Evolutionary conservation across 2,329 filamentous ascomycete species (phyloP).

Genomic region (Incumbomyces delicatus): DNA sequence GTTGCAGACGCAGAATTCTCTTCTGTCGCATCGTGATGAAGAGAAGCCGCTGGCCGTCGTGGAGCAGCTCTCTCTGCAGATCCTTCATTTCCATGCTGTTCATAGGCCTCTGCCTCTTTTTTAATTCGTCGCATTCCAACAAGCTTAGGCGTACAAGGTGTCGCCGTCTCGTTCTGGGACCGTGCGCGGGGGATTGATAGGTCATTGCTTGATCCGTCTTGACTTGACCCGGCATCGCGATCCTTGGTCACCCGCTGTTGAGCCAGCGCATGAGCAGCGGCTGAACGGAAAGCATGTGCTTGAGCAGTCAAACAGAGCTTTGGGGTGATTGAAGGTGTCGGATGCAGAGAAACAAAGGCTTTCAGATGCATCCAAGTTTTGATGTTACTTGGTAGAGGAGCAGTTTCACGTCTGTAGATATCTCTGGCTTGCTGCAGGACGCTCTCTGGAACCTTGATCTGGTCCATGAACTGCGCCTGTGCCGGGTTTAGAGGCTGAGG

Average conservation of each 20-base stretch:
- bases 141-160: neutral
- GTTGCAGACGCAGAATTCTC: too few relatives aligned
- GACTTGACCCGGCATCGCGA: neutral
- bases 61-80: too few relatives aligned
- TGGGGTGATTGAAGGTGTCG: neutral
- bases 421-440: slow-evolving; percentile 3
- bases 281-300: slow-evolving; percentile 1
- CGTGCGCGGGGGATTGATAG: neutral
- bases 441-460: neutral
- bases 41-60: too few relatives aligned
- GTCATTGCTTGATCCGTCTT: neutral
- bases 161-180: neutral
- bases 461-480: slow-evolving; percentile 4
- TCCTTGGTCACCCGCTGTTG: neutral
- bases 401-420: neutral
- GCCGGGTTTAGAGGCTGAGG: neutral
- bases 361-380: slow-evolving; percentile 1
- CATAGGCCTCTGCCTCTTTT: neutral
- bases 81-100: neutral
- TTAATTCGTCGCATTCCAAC: neutral
- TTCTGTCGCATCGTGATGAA: too few relatives aligned
- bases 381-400: neutral
- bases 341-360: neutral
- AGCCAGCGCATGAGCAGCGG: neutral
- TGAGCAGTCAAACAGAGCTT: neutral